Conservation (phyloP, 1,284 basidiomycete genomes). For the Pseudozyma sp. region DNA sequence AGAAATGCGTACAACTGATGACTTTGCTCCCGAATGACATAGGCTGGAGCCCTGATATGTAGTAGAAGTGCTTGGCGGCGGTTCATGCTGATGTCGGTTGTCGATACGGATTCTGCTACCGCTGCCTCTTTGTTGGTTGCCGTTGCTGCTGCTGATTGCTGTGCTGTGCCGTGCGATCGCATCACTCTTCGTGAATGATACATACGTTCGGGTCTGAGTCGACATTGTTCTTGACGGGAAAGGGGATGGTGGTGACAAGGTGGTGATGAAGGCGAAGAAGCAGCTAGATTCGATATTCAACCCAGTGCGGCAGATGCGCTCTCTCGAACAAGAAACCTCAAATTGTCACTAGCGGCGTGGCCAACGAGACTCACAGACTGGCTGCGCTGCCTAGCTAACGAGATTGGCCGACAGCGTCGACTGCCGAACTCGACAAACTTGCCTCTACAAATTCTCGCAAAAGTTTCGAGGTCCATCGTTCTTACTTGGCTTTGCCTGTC, state of each 20-base stretch:
- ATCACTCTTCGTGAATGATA: conserved; percentile 28
- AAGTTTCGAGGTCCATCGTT: background rate
- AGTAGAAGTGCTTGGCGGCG: too few species aligned
- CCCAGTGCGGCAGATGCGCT: background rate
- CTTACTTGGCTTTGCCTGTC: conserved; percentile 11
- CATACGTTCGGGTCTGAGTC: conserved; percentile 58
- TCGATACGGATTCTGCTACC: background rate
- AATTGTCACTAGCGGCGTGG: conserved; percentile 1
- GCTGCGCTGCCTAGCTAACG: background rate
- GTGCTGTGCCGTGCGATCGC: conserved; percentile 24
- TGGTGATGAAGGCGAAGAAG: conserved; percentile 28
- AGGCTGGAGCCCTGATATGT: too few species aligned
- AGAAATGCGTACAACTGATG: too few species aligned
- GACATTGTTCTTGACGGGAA: conserved; percentile 58
- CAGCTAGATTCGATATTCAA: conserved; percentile 11
- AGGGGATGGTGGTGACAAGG: conserved; percentile 33
- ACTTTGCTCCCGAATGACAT: too few species aligned
- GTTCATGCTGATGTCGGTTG: background rate
- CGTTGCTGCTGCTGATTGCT: conserved; percentile 10
- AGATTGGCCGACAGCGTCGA: too few species aligned
- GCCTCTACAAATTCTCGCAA: conserved; percentile 9
- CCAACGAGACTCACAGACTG: background rate
- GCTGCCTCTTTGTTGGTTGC: conserved; percentile 6
- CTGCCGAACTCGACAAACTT: too few species aligned
- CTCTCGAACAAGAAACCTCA: conserved; percentile 4